Percentiles rank a stretch among this genome's conserved stretches.
Evolutionary conservation across 495 filamentous ascomycete genomes (phyloP).

Genomic region (Aspergillus cavernicola): DNA sequence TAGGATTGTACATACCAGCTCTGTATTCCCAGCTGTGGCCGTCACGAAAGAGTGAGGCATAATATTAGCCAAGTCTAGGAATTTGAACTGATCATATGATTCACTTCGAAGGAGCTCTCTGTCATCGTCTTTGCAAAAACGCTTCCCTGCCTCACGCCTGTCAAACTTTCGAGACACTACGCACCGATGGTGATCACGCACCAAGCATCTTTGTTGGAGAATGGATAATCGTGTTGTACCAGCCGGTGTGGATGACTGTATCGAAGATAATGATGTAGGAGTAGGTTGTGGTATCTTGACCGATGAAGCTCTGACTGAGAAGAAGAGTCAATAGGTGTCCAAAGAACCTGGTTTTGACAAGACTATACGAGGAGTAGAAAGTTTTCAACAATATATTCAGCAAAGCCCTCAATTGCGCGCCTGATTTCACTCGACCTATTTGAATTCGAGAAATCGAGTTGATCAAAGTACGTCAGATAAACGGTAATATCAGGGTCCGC

Average conservation of each 20-base stretch:
- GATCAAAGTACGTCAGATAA: too few species aligned
- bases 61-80: constrained; percentile 21
- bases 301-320: constrained; percentile 7
- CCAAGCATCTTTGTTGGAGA: neutral
- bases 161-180: constrained; percentile 11
- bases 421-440: too few species aligned
- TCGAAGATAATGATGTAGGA: constrained; percentile 2
- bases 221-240: constrained; percentile 2
- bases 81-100: constrained; percentile 11
- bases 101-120: neutral
- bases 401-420: neutral
- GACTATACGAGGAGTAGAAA: neutral
- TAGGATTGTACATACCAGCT: constrained; percentile 11
- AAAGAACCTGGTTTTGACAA: neutral
- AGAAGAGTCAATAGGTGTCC: neutral
- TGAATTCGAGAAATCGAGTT: too few species aligned
- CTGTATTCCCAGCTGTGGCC: constrained; percentile 5
- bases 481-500: too few species aligned
- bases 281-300: constrained; percentile 9
- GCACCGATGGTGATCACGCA: constrained; percentile 8
- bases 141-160: neutral
- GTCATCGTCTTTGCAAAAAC: constrained; percentile 4
- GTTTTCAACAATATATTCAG: neutral
- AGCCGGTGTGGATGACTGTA: neutral
- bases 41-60: constrained; percentile 17